phyloP scores from a whole-genome alignment of 2,329 filamentous ascomycete genomes.

The Sporothrix sp. region DNA sequence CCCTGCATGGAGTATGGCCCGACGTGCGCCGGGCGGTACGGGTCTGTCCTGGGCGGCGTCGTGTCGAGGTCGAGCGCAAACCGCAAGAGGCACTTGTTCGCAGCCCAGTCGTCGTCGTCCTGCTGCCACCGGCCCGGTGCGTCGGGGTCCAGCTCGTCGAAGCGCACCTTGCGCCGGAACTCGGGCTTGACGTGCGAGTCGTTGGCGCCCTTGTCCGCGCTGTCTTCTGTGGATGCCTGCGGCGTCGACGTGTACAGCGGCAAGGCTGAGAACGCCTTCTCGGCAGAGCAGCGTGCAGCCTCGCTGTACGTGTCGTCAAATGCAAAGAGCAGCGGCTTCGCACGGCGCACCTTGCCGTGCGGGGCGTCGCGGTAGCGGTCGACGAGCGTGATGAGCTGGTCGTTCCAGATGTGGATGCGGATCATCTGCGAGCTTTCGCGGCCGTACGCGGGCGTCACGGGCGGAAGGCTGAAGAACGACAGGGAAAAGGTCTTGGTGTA shows the following conservation, averaged over 20 bases:
- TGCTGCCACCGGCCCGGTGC: constrained; percentile 11
- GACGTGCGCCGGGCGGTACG: constrained; percentile 8
- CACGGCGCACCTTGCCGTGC: constrained; percentile 7
- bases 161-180: not conserved
- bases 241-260: constrained; percentile 10
- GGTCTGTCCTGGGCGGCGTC: not conserved
- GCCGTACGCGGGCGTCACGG: not conserved
- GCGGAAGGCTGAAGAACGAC: constrained; percentile 13
- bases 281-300: not conserved
- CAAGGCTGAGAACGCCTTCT: constrained; percentile 12
- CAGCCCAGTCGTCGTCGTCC: constrained; percentile 14
- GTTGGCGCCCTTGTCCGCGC: not conserved
- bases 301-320: constrained; percentile 14
- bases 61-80: constrained; percentile 17
- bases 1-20: constrained; percentile 12
- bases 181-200: not conserved
- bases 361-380: constrained; percentile 14
- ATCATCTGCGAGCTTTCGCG: not conserved
- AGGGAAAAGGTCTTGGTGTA: constrained; percentile 11
- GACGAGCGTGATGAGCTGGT: constrained; percentile 15
- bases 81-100: constrained; percentile 11
- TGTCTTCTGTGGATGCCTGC: not conserved
- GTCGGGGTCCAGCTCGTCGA: constrained; percentile 8
- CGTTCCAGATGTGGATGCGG: constrained; percentile 17
- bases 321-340: constrained; percentile 15